Evolutionary conservation across 441 rosid species (phyloP).

Genomic region (Francoa sonchifolia): DNA sequence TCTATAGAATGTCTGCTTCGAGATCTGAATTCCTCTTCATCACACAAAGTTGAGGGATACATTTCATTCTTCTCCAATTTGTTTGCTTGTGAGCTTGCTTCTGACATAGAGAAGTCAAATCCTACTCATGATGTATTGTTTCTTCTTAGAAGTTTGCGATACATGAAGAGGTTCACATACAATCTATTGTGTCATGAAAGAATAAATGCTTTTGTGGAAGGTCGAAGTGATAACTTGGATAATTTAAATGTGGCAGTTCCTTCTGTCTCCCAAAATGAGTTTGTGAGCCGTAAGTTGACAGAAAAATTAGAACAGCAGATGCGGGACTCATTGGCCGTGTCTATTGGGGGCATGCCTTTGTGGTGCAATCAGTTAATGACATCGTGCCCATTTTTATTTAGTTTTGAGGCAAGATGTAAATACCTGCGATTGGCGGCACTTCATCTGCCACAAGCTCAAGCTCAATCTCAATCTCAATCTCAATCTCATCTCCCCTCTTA

Average conservation of each 20-base stretch:
- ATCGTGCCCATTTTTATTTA: conserved; percentile 81
- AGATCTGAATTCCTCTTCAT: conserved; percentile 15
- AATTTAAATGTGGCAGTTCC: conserved; percentile 37
- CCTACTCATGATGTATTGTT: conserved; percentile 53
- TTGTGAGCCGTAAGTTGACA: conserved; percentile 75
- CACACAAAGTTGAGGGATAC: conserved; percentile 16
- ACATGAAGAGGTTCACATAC: conserved; percentile 54
- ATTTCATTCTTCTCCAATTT: conserved; percentile 39
- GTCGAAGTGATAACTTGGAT: conserved; percentile 49
- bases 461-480: too few species aligned
- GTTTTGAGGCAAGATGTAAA: conserved; percentile 75
- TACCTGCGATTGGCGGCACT: conserved; percentile 75
- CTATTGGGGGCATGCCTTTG: conserved; percentile 62
- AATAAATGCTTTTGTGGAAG: conserved; percentile 56
- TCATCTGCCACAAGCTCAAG: conserved; percentile 40
- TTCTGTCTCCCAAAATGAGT: conserved; percentile 52
- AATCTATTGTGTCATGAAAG: conserved; percentile 58
- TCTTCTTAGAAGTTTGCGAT: conserved; percentile 73
- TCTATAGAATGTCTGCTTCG: conserved; percentile 17
- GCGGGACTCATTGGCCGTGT: conserved; percentile 63
- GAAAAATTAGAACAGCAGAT: conserved; percentile 94
- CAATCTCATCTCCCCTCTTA: conserved; percentile 29
- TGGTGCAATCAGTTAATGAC: conserved; percentile 86
- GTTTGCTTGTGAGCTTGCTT: conserved; percentile 42
- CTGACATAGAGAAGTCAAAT: conserved; percentile 40